These are phyloP conservation scores for Datisca glomerata DNA, from an alignment of 306 rosid species.

Conservation along the genomic window DNA sequence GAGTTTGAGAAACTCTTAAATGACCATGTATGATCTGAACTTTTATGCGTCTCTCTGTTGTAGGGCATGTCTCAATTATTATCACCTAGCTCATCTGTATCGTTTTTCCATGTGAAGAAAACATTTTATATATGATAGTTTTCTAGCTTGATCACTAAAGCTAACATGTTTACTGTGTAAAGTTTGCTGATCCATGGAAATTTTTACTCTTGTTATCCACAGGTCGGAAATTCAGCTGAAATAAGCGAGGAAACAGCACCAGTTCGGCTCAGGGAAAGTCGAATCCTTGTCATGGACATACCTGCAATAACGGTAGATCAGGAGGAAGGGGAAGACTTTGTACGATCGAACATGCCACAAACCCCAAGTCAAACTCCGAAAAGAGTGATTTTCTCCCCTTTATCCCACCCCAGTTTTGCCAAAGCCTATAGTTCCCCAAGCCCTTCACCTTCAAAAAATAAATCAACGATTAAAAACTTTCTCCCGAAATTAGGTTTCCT, in stretches of 20 bases:
- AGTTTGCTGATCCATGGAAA: not conserved
- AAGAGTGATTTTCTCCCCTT: conserved; percentile 50
- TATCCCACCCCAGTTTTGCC: conserved; percentile 31
- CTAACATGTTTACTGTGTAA: not conserved
- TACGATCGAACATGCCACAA: conserved; percentile 41
- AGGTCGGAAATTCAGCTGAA: conserved; percentile 41
- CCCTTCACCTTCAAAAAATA: conserved; percentile 32
- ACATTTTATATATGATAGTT: not conserved
- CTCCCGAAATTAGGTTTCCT: conserved; percentile 54
- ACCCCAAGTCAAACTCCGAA: conserved; percentile 41
- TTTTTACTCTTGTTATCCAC: conserved; percentile 6
- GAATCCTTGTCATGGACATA: conserved; percentile 27
- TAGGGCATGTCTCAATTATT: too few species aligned
- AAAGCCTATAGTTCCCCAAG: conserved; percentile 28
- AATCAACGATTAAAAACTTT: conserved; percentile 28
- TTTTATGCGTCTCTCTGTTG: too few species aligned
- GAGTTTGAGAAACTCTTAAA: too few species aligned
- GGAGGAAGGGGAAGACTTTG: conserved; percentile 34
- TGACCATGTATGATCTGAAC: too few species aligned
- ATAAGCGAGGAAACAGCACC: conserved; percentile 42
- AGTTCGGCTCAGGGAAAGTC: conserved; percentile 24
- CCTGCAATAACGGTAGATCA: conserved; percentile 30
- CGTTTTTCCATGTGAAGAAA: not conserved
- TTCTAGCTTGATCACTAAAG: not conserved
- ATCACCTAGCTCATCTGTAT: too few species aligned